A percentile compares a stretch with the other conserved stretches of the same genome.
Evolutionary conservation across 306 rosid species (phyloP).

Genomic region (Prunus davidiana): DNA sequence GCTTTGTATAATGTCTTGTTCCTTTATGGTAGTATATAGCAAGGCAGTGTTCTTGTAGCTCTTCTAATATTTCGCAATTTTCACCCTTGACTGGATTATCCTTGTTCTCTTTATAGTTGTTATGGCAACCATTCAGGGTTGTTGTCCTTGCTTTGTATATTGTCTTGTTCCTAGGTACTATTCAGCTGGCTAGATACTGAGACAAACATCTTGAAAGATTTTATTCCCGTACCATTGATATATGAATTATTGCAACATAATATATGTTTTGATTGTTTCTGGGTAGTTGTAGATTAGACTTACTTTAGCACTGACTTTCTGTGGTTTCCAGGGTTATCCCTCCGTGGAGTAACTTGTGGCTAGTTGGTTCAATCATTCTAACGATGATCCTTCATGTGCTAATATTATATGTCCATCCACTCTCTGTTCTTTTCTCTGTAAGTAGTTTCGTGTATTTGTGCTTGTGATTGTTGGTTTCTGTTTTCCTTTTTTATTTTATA

Average conservation of each 20-base stretch:
- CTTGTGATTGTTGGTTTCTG: slow-evolving; percentile 12
- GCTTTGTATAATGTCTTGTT: neutral
- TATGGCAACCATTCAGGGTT: neutral
- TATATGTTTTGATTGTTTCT: neutral
- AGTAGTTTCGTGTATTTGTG: slow-evolving; percentile 39
- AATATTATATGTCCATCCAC: slow-evolving; percentile 86
- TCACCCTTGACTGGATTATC: too few species aligned
- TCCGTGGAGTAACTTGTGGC: slow-evolving; percentile 99
- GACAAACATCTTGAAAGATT: neutral
- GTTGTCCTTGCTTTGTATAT: too few species aligned
- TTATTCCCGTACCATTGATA: neutral
- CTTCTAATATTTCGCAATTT: too few species aligned
- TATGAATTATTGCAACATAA: neutral
- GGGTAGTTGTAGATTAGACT: neutral
- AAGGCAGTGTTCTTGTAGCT: too few species aligned
- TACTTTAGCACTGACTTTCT: slow-evolving; percentile 12
- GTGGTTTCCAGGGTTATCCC: slow-evolving; percentile 70
- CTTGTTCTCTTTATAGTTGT: neutral
- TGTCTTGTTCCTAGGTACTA: too few species aligned
- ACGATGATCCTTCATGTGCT: slow-evolving; percentile 85
- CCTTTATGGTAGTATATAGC: neutral
- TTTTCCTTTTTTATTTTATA: slow-evolving; percentile 8
- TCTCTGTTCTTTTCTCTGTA: slow-evolving; percentile 92
- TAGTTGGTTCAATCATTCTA: slow-evolving; percentile 80
- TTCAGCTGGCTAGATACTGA: neutral